A percentile compares a stretch with the other conserved stretches of the same genome.
These are phyloP conservation scores for Botryotinia globosa DNA, from an alignment of 2,329 filamentous ascomycete species.

Conservation along the genomic window DNA sequence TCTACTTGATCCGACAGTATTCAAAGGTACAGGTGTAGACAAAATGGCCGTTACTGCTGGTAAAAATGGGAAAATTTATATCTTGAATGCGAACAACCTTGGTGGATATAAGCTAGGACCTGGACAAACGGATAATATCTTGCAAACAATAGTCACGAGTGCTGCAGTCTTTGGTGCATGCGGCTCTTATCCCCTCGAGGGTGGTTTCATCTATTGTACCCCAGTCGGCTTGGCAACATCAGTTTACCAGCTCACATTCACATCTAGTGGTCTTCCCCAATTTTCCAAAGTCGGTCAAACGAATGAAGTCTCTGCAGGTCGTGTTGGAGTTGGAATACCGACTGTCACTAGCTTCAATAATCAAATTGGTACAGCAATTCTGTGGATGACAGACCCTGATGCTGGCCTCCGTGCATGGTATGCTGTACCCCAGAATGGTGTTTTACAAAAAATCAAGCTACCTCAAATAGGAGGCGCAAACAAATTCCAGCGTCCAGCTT, in stretches of 20 bases:
- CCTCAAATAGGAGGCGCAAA: slow-evolving; percentile 39
- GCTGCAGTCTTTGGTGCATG: slow-evolving; percentile 41
- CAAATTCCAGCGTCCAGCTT: slow-evolving; percentile 43
- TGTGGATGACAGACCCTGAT: slow-evolving; percentile 43
- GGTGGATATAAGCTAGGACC: slow-evolving; percentile 43
- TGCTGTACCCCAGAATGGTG: slow-evolving; percentile 41
- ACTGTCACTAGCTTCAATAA: slow-evolving; percentile 41
- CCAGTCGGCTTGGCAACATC: slow-evolving; percentile 39
- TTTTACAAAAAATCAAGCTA: slow-evolving; percentile 37
- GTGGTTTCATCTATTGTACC: slow-evolving; percentile 45
- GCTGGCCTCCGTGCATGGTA: slow-evolving; percentile 41
- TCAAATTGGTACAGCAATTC: slow-evolving; percentile 39
- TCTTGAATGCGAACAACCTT: slow-evolving; percentile 44
- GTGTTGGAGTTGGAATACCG: slow-evolving; percentile 39
- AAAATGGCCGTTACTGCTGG: slow-evolving; percentile 42
- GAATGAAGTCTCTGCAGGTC: slow-evolving; percentile 34
- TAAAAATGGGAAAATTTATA: slow-evolving; percentile 43
- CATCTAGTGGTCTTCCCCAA: slow-evolving; percentile 36
- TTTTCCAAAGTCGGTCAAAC: slow-evolving; percentile 39
- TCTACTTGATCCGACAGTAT: slow-evolving; percentile 39
- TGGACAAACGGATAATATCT: slow-evolving; percentile 39
- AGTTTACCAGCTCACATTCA: slow-evolving; percentile 40
- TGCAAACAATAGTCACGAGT: slow-evolving; percentile 41
- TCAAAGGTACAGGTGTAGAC: slow-evolving; percentile 39
- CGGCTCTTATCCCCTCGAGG: slow-evolving; percentile 44